These are phyloP conservation scores for Adenanthera pavonina DNA, from an alignment of 306 rosid genomes.

Conservation along the genomic window DNA sequence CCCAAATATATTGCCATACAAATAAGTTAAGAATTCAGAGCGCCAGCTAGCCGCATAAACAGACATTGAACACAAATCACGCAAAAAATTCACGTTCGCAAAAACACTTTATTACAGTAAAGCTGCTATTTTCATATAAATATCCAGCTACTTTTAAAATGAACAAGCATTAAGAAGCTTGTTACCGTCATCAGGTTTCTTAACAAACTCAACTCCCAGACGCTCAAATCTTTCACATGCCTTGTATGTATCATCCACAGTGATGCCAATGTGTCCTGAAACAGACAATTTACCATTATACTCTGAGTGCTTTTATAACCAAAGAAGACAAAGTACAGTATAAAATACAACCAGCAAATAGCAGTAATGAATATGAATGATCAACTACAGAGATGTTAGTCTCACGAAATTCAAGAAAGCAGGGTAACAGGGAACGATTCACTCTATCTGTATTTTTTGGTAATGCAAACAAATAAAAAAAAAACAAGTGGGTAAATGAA, in stretches of 20 bases:
- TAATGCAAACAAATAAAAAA: not conserved
- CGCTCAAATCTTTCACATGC: constrained; percentile 93
- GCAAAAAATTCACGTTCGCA: not conserved
- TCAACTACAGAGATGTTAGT: constrained; percentile 1
- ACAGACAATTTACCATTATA: constrained; percentile 14
- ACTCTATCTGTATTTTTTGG: constrained; percentile 18
- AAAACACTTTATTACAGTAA: not conserved
- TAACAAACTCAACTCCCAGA: constrained; percentile 86
- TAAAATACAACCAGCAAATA: constrained; percentile 4
- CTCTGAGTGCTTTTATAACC: not conserved
- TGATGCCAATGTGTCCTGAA: constrained; percentile 90
- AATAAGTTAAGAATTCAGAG: not conserved
- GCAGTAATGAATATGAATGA: constrained; percentile 13
- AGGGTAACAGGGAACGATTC: not conserved
- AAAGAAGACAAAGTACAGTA: constrained; percentile 10
- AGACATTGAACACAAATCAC: constrained; percentile 28
- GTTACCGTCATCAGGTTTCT: constrained; percentile 88
- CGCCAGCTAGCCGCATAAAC: constrained; percentile 5
- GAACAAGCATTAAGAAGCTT: constrained; percentile 3
- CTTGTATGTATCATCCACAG: constrained; percentile 92
- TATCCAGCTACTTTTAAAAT: not conserved
- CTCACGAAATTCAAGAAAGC: constrained; percentile 11
- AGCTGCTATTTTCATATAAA: not conserved
- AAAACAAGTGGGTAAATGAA: not conserved
- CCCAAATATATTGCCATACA: constrained; percentile 1